phyloP scores from a whole-genome alignment of 2,329 filamentous ascomycete genomes.

The Ascocoryne sarcoides region DNA sequence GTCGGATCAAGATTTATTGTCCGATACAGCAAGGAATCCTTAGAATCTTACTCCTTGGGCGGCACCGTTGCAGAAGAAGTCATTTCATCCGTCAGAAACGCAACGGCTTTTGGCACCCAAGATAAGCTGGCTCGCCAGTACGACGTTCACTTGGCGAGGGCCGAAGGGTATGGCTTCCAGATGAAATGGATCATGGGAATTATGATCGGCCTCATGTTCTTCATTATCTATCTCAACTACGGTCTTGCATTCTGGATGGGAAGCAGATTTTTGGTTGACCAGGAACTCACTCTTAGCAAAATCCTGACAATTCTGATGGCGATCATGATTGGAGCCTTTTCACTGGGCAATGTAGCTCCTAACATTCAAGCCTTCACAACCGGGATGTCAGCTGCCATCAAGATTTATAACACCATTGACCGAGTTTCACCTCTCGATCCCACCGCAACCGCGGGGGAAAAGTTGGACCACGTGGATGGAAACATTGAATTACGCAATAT shows the following conservation, averaged over 20 bases:
- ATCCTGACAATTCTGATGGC: conserved; percentile 83
- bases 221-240: conserved; percentile 78
- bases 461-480: conserved; percentile 63
- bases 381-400: conserved; percentile 72
- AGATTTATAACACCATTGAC: conserved; percentile 93
- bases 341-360: conserved; percentile 77
- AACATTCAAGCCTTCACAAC: conserved; percentile 81
- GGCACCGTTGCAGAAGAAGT: conserved; percentile 91
- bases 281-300: conserved; percentile 55
- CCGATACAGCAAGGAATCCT: conserved; percentile 68
- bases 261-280: conserved; percentile 61
- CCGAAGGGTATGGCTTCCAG: conserved; percentile 68
- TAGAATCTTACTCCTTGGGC: conserved; percentile 73
- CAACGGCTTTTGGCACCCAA: conserved; percentile 87
- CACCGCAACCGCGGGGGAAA: conserved; percentile 59
- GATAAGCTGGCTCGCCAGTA: conserved; percentile 85
- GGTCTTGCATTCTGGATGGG: conserved; percentile 85
- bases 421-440: conserved; percentile 78
- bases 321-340: conserved; percentile 88
- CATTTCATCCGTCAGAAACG: conserved; percentile 85
- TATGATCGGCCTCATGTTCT: conserved; percentile 81
- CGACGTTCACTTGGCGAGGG: conserved; percentile 62
- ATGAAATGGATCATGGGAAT: conserved; percentile 63
- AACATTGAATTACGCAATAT: conserved; percentile 72
- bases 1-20: conserved; percentile 65